Conservation (phyloP, 1,284 basidiomycete genomes). For the Fomitiporia mediterranea region DNA sequence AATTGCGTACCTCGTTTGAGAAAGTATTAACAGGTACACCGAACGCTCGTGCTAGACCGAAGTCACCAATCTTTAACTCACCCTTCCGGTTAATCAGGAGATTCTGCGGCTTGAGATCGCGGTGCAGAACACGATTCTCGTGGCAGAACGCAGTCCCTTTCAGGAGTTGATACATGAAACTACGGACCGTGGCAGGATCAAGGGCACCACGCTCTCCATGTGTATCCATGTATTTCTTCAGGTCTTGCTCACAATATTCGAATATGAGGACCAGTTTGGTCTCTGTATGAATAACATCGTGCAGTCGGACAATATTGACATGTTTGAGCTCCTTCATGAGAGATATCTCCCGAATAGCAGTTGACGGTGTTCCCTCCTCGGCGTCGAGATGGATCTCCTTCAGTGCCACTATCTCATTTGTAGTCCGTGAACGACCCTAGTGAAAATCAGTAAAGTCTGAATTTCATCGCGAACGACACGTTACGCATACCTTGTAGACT, state of each 20-base stretch:
- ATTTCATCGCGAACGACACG: slow-evolving; percentile 1
- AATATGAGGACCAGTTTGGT: slow-evolving; percentile 98
- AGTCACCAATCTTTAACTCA: slow-evolving; percentile 96
- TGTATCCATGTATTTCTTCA: slow-evolving; percentile 99
- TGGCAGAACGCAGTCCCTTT: slow-evolving; percentile 99
- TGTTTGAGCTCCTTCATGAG: slow-evolving; percentile 97
- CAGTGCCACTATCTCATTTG: slow-evolving; percentile 85
- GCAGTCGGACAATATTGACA: slow-evolving; percentile 90
- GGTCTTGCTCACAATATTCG: slow-evolving; percentile 97
- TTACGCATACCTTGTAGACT: slow-evolving; percentile 75
- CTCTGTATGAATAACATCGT: slow-evolving; percentile 98
- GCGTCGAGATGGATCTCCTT: slow-evolving; percentile 96
- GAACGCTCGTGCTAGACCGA: slow-evolving; percentile 91
- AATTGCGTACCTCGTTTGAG: slow-evolving; percentile 76
- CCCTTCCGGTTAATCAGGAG: slow-evolving; percentile 96
- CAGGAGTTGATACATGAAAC: slow-evolving; percentile 95
- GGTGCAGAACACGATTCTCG: slow-evolving; percentile 96
- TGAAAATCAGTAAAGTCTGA: slow-evolving; percentile 16
- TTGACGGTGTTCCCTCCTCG: slow-evolving; percentile 92
- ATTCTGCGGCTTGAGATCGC: slow-evolving; percentile 98
- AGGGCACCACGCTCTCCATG: slow-evolving; percentile 95
- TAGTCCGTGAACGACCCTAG: slow-evolving; percentile 79
- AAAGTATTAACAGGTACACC: slow-evolving; percentile 96
- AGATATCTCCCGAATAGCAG: slow-evolving; percentile 92
- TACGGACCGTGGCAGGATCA: slow-evolving; percentile 89